Percentiles rank a stretch among this genome's conserved stretches.
Evolutionary conservation across 1,139 yeast species (phyloP).

Genomic region (Yamadazyma blattariae): DNA sequence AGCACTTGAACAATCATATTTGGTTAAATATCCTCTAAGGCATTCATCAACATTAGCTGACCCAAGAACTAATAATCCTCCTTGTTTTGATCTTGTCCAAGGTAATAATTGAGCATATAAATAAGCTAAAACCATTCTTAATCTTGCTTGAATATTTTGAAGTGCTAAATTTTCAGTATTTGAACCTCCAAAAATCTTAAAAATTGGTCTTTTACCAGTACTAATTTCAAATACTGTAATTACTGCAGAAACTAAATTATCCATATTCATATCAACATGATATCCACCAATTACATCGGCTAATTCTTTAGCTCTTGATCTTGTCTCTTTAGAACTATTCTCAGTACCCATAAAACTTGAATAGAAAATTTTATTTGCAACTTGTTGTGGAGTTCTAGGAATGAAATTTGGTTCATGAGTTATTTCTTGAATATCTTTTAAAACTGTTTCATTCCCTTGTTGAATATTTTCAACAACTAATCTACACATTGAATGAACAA

Average conservation of each 20-base stretch:
- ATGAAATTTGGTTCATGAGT: constrained; percentile 44
- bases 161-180: constrained; percentile 87
- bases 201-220: constrained; percentile 85
- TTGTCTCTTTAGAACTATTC: constrained; percentile 86
- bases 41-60: constrained; percentile 99
- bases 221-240: constrained; percentile 78
- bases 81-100: constrained; percentile 78
- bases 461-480: constrained; percentile 66
- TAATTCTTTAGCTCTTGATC: constrained; percentile 76
- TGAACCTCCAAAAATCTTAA: constrained; percentile 91
- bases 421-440: constrained; percentile 66
- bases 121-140: constrained; percentile 92
- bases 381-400: constrained; percentile 72
- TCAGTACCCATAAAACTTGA: constrained; percentile 95
- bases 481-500: constrained; percentile 92
- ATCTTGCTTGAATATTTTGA: constrained; percentile 93
- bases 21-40: constrained; percentile 89
- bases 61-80: constrained; percentile 87
- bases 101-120: constrained; percentile 92
- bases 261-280: constrained; percentile 92
- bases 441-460: constrained; percentile 71
- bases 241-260: constrained; percentile 71
- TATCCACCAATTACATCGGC: constrained; percentile 80
- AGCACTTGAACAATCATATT: constrained; percentile 95
- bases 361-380: constrained; percentile 75